A percentile compares a stretch with the other conserved stretches of the same genome.
Conservation (phyloP, 306 rosid genomes). For the Vigna nakashimae region DNA sequence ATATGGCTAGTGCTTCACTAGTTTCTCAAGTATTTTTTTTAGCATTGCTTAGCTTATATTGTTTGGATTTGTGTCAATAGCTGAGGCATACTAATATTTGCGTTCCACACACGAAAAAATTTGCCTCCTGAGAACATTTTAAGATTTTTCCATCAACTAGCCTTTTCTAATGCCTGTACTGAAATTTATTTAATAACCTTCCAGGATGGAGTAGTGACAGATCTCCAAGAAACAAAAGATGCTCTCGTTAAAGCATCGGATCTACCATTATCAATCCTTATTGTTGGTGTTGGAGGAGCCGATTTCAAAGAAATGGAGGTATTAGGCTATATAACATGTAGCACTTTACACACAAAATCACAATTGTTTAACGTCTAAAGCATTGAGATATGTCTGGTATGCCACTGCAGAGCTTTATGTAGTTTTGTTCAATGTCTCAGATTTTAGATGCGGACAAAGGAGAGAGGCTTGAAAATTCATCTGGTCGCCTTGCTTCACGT, state of each 20-base stretch:
- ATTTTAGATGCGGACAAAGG: constrained; percentile 96
- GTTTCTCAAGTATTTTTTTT: neutral
- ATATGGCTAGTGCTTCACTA: neutral
- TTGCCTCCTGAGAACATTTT: neutral
- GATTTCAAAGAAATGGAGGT: constrained; percentile 99
- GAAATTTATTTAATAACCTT: constrained; percentile 45
- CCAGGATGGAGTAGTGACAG: constrained; percentile 99
- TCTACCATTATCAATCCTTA: constrained; percentile 92
- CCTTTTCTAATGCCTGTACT: constrained; percentile 33
- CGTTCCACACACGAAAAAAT: neutral
- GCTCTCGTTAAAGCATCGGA: constrained; percentile 97
- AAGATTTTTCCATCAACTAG: constrained; percentile 34
- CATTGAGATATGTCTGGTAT: constrained; percentile 4
- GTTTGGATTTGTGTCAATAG: neutral
- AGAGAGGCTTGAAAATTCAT: constrained; percentile 85
- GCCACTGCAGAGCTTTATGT: constrained; percentile 22
- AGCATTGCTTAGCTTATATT: neutral
- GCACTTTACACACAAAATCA: constrained; percentile 19
- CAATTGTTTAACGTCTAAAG: constrained; percentile 22
- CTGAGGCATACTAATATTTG: neutral
- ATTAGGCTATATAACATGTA: constrained; percentile 23
- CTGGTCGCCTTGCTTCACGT: constrained; percentile 92
- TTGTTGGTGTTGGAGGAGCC: constrained; percentile 99
- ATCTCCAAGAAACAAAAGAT: constrained; percentile 99
- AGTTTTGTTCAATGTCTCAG: constrained; percentile 53